A percentile compares a stretch with the other conserved stretches of the same genome.
Conservation (phyloP, 805 yeast species). For the Saccharomyces kudriavzevii region DNA sequence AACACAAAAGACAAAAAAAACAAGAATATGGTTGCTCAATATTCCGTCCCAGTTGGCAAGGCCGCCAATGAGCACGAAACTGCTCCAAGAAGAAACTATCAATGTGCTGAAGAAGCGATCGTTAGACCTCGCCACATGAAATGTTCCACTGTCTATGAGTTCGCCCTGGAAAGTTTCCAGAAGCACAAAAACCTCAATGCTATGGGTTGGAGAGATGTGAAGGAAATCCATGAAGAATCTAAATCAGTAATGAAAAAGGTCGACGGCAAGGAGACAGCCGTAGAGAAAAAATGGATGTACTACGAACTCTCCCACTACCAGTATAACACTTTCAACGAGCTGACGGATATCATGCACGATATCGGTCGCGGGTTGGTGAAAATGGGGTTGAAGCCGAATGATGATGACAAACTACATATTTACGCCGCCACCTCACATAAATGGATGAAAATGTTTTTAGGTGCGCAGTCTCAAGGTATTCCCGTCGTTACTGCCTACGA, state of each 20-base stretch:
- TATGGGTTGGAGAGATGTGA: slow-evolving; percentile 72
- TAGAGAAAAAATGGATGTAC: slow-evolving; percentile 81
- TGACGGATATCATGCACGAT: slow-evolving; percentile 40
- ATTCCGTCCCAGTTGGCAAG: slow-evolving; percentile 57
- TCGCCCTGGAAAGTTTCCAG: slow-evolving; percentile 50
- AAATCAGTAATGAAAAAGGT: slow-evolving; percentile 66
- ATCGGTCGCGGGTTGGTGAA: slow-evolving; percentile 70
- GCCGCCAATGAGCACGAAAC: slow-evolving; percentile 65
- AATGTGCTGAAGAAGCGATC: slow-evolving; percentile 37
- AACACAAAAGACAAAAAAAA: neutral
- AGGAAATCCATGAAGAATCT: slow-evolving; percentile 67
- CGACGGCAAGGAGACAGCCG: slow-evolving; percentile 64
- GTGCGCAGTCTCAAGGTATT: slow-evolving; percentile 67
- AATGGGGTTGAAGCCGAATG: slow-evolving; percentile 59
- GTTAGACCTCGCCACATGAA: slow-evolving; percentile 56
- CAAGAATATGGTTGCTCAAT: slow-evolving; percentile 15
- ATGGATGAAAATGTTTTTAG: slow-evolving; percentile 86
- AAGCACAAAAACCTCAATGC: slow-evolving; percentile 41
- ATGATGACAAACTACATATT: slow-evolving; percentile 61
- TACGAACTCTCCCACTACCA: slow-evolving; percentile 72
- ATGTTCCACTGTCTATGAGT: slow-evolving; percentile 64
- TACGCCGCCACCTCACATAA: slow-evolving; percentile 81
- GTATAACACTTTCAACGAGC: slow-evolving; percentile 53
- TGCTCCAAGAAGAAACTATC: slow-evolving; percentile 67
- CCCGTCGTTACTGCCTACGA: slow-evolving; percentile 95